These are phyloP conservation scores for Buxus sempervirens DNA, from an alignment of 164 flowering plant genomes.

Conservation along the genomic window DNA sequence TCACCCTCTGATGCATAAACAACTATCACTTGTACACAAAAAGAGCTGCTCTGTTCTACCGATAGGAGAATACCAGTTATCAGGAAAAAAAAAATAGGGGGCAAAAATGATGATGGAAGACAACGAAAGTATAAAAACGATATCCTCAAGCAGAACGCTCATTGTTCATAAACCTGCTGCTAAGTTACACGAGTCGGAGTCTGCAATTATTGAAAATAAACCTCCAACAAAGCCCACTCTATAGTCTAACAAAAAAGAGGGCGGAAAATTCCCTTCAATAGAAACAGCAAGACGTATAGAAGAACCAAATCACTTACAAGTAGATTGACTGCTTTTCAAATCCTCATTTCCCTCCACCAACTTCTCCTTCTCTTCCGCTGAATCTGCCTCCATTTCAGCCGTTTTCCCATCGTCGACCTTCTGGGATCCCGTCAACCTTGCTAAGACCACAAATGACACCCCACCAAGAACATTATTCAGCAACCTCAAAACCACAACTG, in stretches of 20 bases:
- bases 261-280: not conserved
- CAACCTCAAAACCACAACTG: constrained; percentile 66
- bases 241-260: not conserved
- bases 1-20: too few species aligned
- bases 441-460: constrained; percentile 74
- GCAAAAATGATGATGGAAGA: too few species aligned
- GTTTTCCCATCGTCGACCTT: constrained; percentile 29
- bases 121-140: too few species aligned
- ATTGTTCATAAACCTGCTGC: too few species aligned
- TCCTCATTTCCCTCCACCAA: constrained; percentile 29
- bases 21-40: too few species aligned
- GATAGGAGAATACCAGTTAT: too few species aligned
- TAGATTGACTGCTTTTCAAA: constrained; percentile 26
- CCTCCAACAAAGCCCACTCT: too few species aligned
- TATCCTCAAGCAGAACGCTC: too few species aligned
- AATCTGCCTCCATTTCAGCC: constrained; percentile 9
- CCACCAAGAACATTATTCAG: constrained; percentile 88
- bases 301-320: constrained; percentile 23
- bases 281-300: not conserved
- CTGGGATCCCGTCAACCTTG: constrained; percentile 89
- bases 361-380: constrained; percentile 46
- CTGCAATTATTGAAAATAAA: too few species aligned
- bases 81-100: too few species aligned
- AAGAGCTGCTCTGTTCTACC: too few species aligned
- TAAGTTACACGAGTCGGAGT: too few species aligned